Evolutionary conservation across 441 rosid species (phyloP), one percentile per base, ranked within the genome.

Genomic region (Mallotus repandus): DNA sequence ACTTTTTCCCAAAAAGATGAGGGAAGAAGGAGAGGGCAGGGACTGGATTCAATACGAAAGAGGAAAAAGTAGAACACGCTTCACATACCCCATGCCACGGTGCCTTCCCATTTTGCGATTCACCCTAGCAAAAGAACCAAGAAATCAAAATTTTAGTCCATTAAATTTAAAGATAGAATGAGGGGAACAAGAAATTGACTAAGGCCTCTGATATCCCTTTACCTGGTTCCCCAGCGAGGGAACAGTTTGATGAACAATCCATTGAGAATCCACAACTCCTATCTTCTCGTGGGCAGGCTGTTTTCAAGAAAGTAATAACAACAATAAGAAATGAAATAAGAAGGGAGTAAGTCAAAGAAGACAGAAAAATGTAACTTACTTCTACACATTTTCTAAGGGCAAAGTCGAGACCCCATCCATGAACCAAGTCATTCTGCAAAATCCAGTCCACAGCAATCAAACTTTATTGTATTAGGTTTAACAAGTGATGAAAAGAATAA

Each of bases 381-480:
- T 96, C 94, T 32, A 96, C 92, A 77, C 99, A 96, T 86, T 82
- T 92, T 82, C 97, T 81, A 58, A 96, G 89, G 69, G 98, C 91
- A 79, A 96, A 96, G 79, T 96, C 99, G 7, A 96, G 96, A 68
- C 99, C 98, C 99, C 99, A 96, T 55, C 99, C 98, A 52, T 96
- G 99, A 63, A 96, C 94, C 79, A 96, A 88, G 85, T 96, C 99
- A 77, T 96, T 96, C 98, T 96, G 89, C 77, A 25, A 81, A 74
- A 45, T 46, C 65, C 74, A 56, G 52, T 38, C 14, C 21, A 41
- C 46, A 46, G 13, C 67, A 70, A 69, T 50, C 5, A 43, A 50
- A 49, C 22, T 50, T 68, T 48, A 63, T 8, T 35, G 29, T 29
- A 72, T 75, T 60, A 53, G 21, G 43, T 18, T 19, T 32, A 53